Percentiles rank a stretch among this genome's conserved stretches.
Evolutionary conservation across 2,329 filamentous ascomycete species (phyloP).

Genomic region (Whalleya microplaca): DNA sequence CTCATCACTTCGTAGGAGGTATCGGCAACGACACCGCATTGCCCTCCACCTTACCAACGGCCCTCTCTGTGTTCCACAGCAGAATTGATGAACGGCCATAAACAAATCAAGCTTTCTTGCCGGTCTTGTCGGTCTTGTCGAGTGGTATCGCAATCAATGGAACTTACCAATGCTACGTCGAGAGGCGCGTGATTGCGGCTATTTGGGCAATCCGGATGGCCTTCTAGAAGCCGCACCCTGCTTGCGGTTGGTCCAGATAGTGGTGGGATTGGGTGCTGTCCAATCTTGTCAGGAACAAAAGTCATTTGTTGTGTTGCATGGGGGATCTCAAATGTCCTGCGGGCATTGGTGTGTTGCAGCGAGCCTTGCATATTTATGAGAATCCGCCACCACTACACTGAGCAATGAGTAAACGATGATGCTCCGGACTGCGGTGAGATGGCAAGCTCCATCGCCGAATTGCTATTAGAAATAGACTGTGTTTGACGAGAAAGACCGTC

Average conservation of each 20-base stretch:
- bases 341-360: slow-evolving; percentile 21
- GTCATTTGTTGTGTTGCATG: slow-evolving; percentile 18
- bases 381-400: too few relatives aligned
- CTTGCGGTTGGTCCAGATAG: slow-evolving; percentile 15
- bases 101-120: slow-evolving; percentile 29
- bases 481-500: slow-evolving; percentile 13
- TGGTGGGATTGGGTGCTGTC: slow-evolving; percentile 19
- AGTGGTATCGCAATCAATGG: slow-evolving; percentile 19
- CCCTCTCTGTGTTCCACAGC: slow-evolving; percentile 13
- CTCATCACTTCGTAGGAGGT: slow-evolving; percentile 17
- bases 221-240: slow-evolving; percentile 27
- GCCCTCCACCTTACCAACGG: slow-evolving; percentile 9
- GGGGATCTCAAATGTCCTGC: slow-evolving; percentile 24
- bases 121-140: slow-evolving; percentile 22
- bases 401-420: slow-evolving; percentile 5
- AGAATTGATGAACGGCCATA: slow-evolving; percentile 21
- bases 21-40: slow-evolving; percentile 7
- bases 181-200: slow-evolving; percentile 28
- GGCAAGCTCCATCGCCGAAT: slow-evolving; percentile 8
- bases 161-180: slow-evolving; percentile 19
- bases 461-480: slow-evolving; percentile 11
- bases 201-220: slow-evolving; percentile 13
- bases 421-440: slow-evolving; percentile 12
- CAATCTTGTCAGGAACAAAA: slow-evolving; percentile 27
- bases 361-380: slow-evolving; percentile 27